Conservation (phyloP, 176 grass and related monocot genomes). For the Puccinellia tenuiflora region DNA sequence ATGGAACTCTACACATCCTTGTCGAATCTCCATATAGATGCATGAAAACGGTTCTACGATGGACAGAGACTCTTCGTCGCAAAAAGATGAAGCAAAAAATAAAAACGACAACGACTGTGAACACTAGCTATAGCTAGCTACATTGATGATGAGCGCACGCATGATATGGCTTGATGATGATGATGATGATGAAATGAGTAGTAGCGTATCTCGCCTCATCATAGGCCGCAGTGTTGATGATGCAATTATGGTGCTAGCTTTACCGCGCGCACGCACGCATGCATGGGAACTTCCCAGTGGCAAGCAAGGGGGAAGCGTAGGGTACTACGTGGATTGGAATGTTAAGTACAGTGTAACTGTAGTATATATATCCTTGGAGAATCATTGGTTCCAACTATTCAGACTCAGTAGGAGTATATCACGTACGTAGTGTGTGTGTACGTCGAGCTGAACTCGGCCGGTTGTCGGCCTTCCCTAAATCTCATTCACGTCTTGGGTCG, state of each 20-base stretch:
- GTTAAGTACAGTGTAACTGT: neutral
- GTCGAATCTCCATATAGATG: neutral
- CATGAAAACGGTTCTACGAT: neutral
- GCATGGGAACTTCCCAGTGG: constrained; percentile 8
- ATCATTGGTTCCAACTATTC: constrained; percentile 12
- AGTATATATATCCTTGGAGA: constrained; percentile 1
- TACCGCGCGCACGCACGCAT: neutral
- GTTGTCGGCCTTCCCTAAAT: neutral
- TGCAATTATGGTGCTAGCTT: constrained; percentile 39
- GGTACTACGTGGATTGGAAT: neutral
- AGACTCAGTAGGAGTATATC: neutral
- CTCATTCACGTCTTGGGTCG: neutral
- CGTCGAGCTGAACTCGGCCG: neutral
- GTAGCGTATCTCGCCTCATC: constrained; percentile 26
- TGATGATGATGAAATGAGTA: constrained; percentile 38
- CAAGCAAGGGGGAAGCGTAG: neutral
- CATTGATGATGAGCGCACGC: constrained; percentile 16
- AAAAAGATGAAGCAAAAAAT: neutral
- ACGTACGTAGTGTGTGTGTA: neutral
- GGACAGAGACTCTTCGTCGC: neutral
- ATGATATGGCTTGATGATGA: constrained; percentile 34
- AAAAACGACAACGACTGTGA: neutral
- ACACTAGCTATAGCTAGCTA: too few species aligned
- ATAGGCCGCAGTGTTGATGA: neutral
- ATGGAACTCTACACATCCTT: neutral